Evolutionary conservation across 176 grass and related monocot species (phyloP).

Genomic region (Aegilops bicornis): DNA sequence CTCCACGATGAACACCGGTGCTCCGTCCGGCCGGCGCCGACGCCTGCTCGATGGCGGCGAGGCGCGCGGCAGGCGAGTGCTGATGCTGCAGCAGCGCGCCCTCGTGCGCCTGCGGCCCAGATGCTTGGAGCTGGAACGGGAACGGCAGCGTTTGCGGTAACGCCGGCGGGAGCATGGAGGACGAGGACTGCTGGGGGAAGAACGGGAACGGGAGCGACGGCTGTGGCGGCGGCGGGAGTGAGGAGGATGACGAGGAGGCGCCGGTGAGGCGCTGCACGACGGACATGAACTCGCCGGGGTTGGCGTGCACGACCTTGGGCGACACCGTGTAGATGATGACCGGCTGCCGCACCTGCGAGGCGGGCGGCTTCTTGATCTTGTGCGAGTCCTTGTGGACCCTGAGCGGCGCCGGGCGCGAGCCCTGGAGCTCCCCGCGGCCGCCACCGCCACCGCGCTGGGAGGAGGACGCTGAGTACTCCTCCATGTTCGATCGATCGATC

Average conservation of each 20-base stretch:
- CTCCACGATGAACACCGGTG: background rate
- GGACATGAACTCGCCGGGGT: conserved; percentile 62
- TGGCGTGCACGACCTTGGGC: conserved; percentile 55
- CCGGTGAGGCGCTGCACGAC: conserved; percentile 74
- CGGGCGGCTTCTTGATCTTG: conserved; percentile 46
- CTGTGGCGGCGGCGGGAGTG: background rate
- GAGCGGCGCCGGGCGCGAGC: conserved; percentile 52
- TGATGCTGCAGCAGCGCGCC: background rate
- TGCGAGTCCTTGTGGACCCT: conserved; percentile 41
- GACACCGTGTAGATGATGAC: conserved; percentile 65
- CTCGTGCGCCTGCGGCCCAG: background rate
- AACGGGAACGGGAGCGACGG: background rate
- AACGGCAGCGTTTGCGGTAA: background rate
- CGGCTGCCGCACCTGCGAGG: conserved; percentile 37
- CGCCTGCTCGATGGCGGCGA: conserved; percentile 26
- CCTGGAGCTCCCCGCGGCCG: conserved; percentile 45
- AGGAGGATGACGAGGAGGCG: background rate
- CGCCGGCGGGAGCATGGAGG: background rate
- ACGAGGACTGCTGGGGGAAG: background rate
- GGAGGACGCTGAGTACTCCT: conserved; percentile 4
- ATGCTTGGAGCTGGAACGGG: conserved; percentile 7
- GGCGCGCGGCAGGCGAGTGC: conserved; percentile 30
- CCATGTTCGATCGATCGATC: background rate
- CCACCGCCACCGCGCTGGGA: conserved; percentile 12
- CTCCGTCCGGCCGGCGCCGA: background rate